Percentiles rank a stretch among this genome's conserved stretches.
Conservation (phyloP, 306 rosid species). For the Ziziphus jujuba region DNA sequence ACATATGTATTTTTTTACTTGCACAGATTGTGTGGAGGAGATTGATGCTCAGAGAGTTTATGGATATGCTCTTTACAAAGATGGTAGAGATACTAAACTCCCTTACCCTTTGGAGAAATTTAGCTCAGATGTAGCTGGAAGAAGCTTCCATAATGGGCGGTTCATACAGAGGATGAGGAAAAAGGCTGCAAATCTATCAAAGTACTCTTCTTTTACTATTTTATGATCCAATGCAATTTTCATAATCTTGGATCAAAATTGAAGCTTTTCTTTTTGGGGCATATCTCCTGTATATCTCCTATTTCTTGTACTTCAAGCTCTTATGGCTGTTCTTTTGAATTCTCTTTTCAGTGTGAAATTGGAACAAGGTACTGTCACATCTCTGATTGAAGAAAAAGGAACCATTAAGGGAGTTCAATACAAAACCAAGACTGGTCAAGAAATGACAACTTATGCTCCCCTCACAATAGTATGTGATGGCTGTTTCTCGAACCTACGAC, state of each 20-base stretch:
- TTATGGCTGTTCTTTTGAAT: neutral
- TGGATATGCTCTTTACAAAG: conserved; percentile 82
- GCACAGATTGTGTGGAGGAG: conserved; percentile 68
- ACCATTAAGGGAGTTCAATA: conserved; percentile 68
- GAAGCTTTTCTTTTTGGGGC: neutral
- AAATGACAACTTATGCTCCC: conserved; percentile 60
- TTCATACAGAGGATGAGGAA: conserved; percentile 76
- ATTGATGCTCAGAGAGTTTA: conserved; percentile 80
- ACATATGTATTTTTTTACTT: neutral
- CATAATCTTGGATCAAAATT: neutral
- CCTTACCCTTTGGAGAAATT: conserved; percentile 66
- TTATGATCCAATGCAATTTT: neutral
- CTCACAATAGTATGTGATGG: conserved; percentile 85
- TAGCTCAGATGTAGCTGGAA: conserved; percentile 53
- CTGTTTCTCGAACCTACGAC: conserved; percentile 81
- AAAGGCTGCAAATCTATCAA: conserved; percentile 61
- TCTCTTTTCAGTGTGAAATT: conserved; percentile 58
- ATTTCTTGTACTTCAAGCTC: too few relatives aligned
- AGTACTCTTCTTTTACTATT: conserved; percentile 38
- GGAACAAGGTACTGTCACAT: conserved; percentile 79
- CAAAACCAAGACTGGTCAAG: conserved; percentile 63
- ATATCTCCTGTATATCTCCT: too few relatives aligned
- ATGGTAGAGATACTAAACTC: conserved; percentile 55
- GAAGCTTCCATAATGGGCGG: conserved; percentile 92
- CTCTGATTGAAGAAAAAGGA: conserved; percentile 69